Evolutionary conservation across 352 stramenopile species (phyloP), one percentile per base, ranked within the genome.

Genomic region (Thalassiosira livingstoniorum): DNA sequence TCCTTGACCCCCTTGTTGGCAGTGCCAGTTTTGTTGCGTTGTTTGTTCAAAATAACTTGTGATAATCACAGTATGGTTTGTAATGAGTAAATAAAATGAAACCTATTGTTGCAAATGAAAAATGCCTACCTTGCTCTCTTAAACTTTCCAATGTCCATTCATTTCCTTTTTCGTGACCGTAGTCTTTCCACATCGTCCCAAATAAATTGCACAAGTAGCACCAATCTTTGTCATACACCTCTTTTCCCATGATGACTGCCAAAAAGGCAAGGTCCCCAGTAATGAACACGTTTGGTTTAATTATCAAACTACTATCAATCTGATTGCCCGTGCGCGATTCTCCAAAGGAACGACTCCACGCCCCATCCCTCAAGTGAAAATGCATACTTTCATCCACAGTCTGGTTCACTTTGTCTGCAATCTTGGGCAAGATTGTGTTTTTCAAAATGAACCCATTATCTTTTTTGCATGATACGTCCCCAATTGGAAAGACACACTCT

Each of bases 401-500:
- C n/a, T 0, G 23, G 45, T 78, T 78, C 39, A 70, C 45, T 31
- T 58, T 43, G 18, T 70, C 31, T 15, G 53, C 34, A 2, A 78
- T 0, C 18, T 39, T 18, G 18, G 39, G 43, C 25, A 70, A 47
- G 31, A 61, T 45, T 35, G 58, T 78, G 42, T 71, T 72, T 35
- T 57, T 61, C 7, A 77, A 45, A 23, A 77, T 27, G 0, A 60
- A 31, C 25, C 37, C 68, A 53, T 15, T 61, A 62, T 77, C 55
- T 29, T 77, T 77, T 35, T 65, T 68, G 60, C 68, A 77, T 2
- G 32, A 32, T 13, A 77, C 43, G n/a, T 77, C 68, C 13, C 23
- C 68, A 27, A 77, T 4, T 29, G 55, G 68, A 4, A 62, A 67
- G 10, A 77, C 27, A 27, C 34, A n/a, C 13, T 69, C 43, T 18